Evolutionary conservation across 2,329 filamentous ascomycete species (phyloP).

Genomic region (Lomentospora prolificans): DNA sequence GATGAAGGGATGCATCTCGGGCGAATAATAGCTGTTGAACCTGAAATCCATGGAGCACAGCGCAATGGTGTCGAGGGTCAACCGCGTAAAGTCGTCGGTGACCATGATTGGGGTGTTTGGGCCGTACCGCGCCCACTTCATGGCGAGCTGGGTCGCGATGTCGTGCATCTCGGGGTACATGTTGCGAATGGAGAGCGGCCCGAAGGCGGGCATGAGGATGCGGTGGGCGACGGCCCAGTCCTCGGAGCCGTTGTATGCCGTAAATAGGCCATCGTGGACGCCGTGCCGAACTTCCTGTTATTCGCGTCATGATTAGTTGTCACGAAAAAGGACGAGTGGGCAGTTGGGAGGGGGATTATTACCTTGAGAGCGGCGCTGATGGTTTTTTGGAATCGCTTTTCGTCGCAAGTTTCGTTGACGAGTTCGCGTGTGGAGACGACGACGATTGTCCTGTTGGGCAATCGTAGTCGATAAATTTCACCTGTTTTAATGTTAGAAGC

Average conservation of each 20-base stretch:
- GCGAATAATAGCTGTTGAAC: slow-evolving; percentile 66
- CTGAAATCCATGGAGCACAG: slow-evolving; percentile 62
- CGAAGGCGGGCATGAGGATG: slow-evolving; percentile 58
- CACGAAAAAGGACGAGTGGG: background rate
- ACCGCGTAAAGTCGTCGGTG: slow-evolving; percentile 60
- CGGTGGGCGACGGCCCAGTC: slow-evolving; percentile 61
- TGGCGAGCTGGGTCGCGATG: slow-evolving; percentile 52
- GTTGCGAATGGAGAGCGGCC: slow-evolving; percentile 53
- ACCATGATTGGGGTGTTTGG: slow-evolving; percentile 45
- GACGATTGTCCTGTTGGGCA: slow-evolving; percentile 37
- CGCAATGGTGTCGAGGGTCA: slow-evolving; percentile 63
- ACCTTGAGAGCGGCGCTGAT: slow-evolving; percentile 37
- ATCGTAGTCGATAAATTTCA: slow-evolving; percentile 48
- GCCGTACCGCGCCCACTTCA: slow-evolving; percentile 61
- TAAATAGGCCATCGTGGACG: slow-evolving; percentile 58
- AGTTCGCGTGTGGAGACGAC: slow-evolving; percentile 44
- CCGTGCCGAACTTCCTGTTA: slow-evolving; percentile 45
- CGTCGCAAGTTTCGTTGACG: slow-evolving; percentile 54
- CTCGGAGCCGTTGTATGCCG: slow-evolving; percentile 37
- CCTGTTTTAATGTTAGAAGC: too few relatives aligned
- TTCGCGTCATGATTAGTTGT: background rate
- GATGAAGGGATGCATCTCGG: slow-evolving; percentile 61
- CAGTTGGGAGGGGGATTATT: slow-evolving; percentile 9
- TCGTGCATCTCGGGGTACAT: slow-evolving; percentile 67
- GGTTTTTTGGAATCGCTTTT: slow-evolving; percentile 54